Evolutionary conservation across 805 yeast species (phyloP), one percentile per base, ranked within the genome.

Genomic region (Wilhelminamyces savonicus): DNA sequence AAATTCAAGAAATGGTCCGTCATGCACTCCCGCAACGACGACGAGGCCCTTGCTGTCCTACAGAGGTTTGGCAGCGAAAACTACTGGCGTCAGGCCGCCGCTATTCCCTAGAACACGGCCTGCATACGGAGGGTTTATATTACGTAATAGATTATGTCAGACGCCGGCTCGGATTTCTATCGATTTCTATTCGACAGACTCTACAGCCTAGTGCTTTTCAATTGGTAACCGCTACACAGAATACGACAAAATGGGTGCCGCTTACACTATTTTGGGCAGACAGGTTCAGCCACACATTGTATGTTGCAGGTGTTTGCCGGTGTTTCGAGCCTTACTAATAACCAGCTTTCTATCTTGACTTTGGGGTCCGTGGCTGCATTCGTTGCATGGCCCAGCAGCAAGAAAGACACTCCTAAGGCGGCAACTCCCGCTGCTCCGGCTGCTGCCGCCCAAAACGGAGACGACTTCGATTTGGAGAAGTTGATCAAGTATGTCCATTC

Each of bases 1-100:
- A 66, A 66, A 31, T 86, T 85, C 51, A 66, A 66, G 26, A 72
- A 70, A 41, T 88, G 94, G 94, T 73, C 83, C 3, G 62, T 75
- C 26, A 75, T 74, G 54, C 57, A 67, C 27, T 70, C 80, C 7
- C 52, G 59, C 7, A 50, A 64, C 27, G 77, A 71, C 27, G 71
- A 64, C 2, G 77, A 71, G 4, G 70, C 82, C 0, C 40, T 68
- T 16, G 58, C 59, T 11, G 56, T 74, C 15, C 50, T 85, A 25
- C 44, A 50, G 1, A 59, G 72, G 39, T 76, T 74, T 41, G 69
- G 68, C 1, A 61, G 75, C 4, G 83, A 71, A 11, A 71, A 70
- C 40, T 79, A 76, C 47, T 79, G 82, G 81, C 47, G 23, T 7
- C 19, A 17, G 19, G 19, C 19, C 19, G 8, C 6, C 8, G 19